Evolutionary conservation across 192 early-diverging fungal species (phyloP).

Genomic region (Rhizophagus prolifer): DNA sequence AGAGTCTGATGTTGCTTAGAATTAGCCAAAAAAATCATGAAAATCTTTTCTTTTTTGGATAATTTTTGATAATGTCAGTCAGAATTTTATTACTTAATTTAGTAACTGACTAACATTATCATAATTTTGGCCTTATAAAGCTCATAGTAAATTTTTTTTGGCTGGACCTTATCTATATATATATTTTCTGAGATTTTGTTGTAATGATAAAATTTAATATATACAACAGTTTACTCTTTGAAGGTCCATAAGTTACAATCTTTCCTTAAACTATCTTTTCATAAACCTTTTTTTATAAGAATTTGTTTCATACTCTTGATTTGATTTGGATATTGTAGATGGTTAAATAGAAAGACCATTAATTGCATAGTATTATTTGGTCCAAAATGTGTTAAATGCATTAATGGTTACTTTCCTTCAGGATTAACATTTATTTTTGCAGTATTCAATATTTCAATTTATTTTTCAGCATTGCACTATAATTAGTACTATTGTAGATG

Average conservation of each 20-base stretch:
- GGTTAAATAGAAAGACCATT: background rate
- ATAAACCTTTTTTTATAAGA: slow-evolving; percentile 4
- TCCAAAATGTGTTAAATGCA: slow-evolving; percentile 19
- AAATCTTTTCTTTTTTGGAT: too few species aligned
- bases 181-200: too few species aligned
- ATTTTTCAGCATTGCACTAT: slow-evolving; percentile 10
- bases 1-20: too few species aligned
- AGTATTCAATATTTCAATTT: slow-evolving; percentile 14
- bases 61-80: too few species aligned
- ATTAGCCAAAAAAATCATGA: too few species aligned
- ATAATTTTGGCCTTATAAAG: too few species aligned
- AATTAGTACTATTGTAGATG: background rate
- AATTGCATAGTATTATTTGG: background rate
- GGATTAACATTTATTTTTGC: slow-evolving; percentile 29
- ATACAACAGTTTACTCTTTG: too few species aligned
- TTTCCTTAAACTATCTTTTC: background rate
- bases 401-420: slow-evolving; percentile 23
- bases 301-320: slow-evolving; percentile 14
- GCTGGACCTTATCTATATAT: too few species aligned
- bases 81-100: too few species aligned
- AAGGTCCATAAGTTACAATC: slow-evolving; percentile 1
- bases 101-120: too few species aligned
- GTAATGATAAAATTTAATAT: slow-evolving; percentile 27
- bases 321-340: background rate
- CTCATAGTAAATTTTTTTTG: too few species aligned